These are phyloP conservation scores for Fonsecaea monophora DNA, from an alignment of 2,329 filamentous ascomycete species.

Conservation along the genomic window DNA sequence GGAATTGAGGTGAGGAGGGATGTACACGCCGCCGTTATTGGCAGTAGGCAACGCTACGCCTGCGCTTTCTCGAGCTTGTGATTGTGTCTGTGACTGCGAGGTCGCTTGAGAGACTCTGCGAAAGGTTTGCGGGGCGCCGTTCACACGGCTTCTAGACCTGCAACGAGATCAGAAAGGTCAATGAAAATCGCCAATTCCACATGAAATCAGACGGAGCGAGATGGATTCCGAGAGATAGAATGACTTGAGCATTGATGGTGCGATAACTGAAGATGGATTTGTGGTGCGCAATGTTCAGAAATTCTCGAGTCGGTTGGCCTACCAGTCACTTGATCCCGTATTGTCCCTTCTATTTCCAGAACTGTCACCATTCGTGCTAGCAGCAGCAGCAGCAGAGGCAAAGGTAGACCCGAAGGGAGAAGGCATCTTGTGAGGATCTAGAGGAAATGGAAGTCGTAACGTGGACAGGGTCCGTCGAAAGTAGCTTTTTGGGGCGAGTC, in stretches of 20 bases:
- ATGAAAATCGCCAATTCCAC: neutral
- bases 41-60: constrained; percentile 44
- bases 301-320: constrained; percentile 50
- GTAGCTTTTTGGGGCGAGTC: constrained; percentile 15
- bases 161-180: constrained; percentile 24
- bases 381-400: constrained; percentile 80
- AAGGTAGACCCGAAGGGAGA: constrained; percentile 82
- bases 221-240: neutral
- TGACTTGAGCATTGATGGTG: neutral
- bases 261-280: neutral
- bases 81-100: constrained; percentile 47
- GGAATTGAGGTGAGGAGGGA: constrained; percentile 66
- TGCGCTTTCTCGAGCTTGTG: constrained; percentile 53
- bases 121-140: constrained; percentile 72
- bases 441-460: constrained; percentile 4
- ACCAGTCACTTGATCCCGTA: constrained; percentile 74
- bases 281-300: constrained; percentile 2
- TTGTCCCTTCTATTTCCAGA: constrained; percentile 64
- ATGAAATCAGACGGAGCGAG: neutral
- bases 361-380: constrained; percentile 69
- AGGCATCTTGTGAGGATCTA: constrained; percentile 61
- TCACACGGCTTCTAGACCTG: constrained; percentile 67
- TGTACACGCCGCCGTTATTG: constrained; percentile 59
- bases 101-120: constrained; percentile 68
- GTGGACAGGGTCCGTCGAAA: constrained; percentile 18